These are phyloP conservation scores for Fusarium xylarioides DNA, from an alignment of 2,329 filamentous ascomycete genomes.

Conservation along the genomic window DNA sequence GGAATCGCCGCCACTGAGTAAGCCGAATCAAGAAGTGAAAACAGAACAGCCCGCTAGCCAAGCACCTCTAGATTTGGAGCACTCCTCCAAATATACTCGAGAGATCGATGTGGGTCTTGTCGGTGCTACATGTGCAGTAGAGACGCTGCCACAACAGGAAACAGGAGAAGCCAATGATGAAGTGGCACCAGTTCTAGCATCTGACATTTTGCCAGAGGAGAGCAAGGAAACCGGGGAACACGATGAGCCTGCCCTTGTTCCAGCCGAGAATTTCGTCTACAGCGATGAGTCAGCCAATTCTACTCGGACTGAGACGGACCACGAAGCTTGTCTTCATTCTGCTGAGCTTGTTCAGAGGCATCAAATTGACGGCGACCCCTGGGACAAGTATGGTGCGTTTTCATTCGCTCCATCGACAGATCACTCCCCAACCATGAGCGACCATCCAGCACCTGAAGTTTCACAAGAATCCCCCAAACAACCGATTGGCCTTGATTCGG, in stretches of 20 bases:
- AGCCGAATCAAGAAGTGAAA: neutral
- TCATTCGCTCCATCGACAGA: neutral
- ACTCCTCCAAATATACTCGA: neutral
- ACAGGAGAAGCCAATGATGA: neutral
- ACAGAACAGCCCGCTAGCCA: neutral
- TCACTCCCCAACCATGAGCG: neutral
- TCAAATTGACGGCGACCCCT: neutral
- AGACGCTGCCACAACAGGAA: neutral
- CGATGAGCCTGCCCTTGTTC: neutral
- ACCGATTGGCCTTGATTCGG: neutral
- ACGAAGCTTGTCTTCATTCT: neutral
- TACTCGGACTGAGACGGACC: neutral
- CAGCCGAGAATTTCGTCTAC: neutral
- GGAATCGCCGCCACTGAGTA: neutral
- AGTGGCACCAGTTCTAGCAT: neutral
- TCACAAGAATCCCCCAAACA: neutral
- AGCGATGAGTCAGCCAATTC: neutral
- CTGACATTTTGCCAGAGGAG: constrained; percentile 4
- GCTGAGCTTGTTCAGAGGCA: neutral
- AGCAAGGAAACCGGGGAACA: constrained; percentile 10
- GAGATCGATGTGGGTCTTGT: neutral
- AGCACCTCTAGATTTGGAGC: neutral
- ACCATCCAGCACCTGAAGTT: neutral
- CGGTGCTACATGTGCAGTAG: neutral
- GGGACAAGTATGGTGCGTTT: neutral